A percentile compares a stretch with the other conserved stretches of the same genome.
Evolutionary conservation across 495 filamentous ascomycete species (phyloP).

Genomic region (Penicillium samsonianum): DNA sequence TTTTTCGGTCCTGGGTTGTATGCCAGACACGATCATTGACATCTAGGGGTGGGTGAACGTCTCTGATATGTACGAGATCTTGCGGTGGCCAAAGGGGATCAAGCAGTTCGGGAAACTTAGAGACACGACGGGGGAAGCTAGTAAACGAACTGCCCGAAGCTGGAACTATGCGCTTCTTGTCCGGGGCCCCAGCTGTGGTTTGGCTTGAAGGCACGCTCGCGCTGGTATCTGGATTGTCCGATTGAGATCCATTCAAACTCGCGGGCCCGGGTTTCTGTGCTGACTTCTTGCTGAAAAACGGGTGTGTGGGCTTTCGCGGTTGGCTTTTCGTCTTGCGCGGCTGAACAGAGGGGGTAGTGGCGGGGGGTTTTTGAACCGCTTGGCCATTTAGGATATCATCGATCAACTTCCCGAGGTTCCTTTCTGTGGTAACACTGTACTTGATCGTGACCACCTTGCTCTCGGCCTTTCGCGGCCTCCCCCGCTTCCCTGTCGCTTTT

Average conservation of each 20-base stretch:
- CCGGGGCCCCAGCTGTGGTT: conserved; percentile 12
- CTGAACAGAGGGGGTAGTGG: conserved; percentile 7
- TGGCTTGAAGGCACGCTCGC: conserved; percentile 21
- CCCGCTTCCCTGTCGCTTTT: conserved; percentile 26
- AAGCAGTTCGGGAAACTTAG: conserved; percentile 61
- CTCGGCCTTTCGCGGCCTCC: conserved; percentile 23
- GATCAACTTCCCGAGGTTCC: conserved; percentile 47
- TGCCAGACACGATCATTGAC: not conserved
- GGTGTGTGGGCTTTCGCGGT: conserved; percentile 68
- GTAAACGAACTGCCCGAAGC: conserved; percentile 13
- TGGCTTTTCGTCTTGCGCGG: conserved; percentile 24
- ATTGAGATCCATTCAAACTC: not conserved
- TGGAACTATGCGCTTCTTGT: conserved; percentile 8
- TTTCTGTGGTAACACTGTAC: conserved; percentile 38
- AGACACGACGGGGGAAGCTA: conserved; percentile 32
- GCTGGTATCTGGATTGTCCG: not conserved
- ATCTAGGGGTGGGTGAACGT: not conserved
- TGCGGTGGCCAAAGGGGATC: conserved; percentile 71
- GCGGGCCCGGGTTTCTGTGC: conserved; percentile 15
- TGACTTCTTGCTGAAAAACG: conserved; percentile 68
- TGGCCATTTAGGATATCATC: conserved; percentile 49
- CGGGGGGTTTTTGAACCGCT: conserved; percentile 8
- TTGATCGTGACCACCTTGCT: conserved; percentile 45
- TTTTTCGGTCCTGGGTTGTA: conserved; percentile 28
- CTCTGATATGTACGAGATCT: conserved; percentile 59